Base-by-base conservation (phyloP, 1,284 basidiomycete species). In the Coniophora puteana region DNA sequence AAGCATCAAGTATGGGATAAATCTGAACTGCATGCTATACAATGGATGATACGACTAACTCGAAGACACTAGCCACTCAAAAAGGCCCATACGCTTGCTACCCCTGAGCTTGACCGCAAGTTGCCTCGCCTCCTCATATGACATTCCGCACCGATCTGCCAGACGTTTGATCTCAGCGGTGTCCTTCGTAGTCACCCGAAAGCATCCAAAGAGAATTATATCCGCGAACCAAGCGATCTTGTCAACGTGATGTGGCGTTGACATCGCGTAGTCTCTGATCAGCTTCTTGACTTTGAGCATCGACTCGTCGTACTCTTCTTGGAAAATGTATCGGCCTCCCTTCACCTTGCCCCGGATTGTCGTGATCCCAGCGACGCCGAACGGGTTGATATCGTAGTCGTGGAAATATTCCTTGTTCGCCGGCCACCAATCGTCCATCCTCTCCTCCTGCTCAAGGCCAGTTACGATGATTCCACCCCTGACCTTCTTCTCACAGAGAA, bases 371-470 rank as follows among this genome's bases (percentile, higher is more conserved):
- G 33, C 33, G 14, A 16, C n/a, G 7, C 33, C 33, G 6, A 21
- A 35, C 16, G 33, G 33, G 17, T 13, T 10, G 17, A 35, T 35
- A 14, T 20, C 10, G 33, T 35, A 20, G 13, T 23, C n/a, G 17
- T 35, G 33, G 14, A 35, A 35, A 7, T 14, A 14, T 8, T 12
- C 33, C 20, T 35, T 35, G 17, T 35, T 35, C 10, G 10, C 10
- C n/a, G n/a, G 8, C 56, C 56, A 62, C 56, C 55, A 59, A 8
- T 41, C 46, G 3, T 61, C 53, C 59, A 60, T 58, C 22, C 44
- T 38, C 1, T 12, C 14, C 16, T 60, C 36, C 24, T 38, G 38
- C 47, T 58, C 59, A 45, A 58, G 41, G 16, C 54, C 55, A 1
- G 57, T 58, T 29, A 58, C 36, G 22, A 52, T 57, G 25, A 57